These are phyloP conservation scores for Fusarium brachygibbosum DNA, from an alignment of 2,329 filamentous ascomycete genomes.

Conservation along the genomic window DNA sequence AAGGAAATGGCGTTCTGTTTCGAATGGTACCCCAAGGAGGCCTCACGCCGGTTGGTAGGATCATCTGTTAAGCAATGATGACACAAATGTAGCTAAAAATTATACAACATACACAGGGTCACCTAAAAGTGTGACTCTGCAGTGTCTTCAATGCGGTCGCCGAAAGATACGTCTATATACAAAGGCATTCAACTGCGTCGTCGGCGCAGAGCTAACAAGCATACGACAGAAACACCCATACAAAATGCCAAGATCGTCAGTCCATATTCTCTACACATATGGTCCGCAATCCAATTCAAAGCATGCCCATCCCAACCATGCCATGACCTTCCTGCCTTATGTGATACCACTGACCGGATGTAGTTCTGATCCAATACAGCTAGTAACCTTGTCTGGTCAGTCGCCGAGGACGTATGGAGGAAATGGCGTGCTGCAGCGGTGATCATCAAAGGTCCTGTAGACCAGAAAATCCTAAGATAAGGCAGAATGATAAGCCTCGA, in stretches of 20 bases:
- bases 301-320: slow-evolving; percentile 6
- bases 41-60: no score
- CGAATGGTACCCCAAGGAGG: no score
- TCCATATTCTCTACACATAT: neutral
- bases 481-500: slow-evolving; percentile 1
- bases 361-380: neutral
- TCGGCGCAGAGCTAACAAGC: neutral
- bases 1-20: no score
- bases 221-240: neutral
- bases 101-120: no score
- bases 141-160: neutral
- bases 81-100: no score
- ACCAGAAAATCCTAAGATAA: slow-evolving; percentile 10
- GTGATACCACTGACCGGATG: slow-evolving; percentile 2
- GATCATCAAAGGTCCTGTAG: slow-evolving; percentile 17
- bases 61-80: no score
- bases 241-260: neutral
- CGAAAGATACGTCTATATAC: neutral
- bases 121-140: no score
- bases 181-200: neutral
- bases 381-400: neutral
- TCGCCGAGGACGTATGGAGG: neutral
- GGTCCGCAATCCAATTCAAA: slow-evolving; percentile 11
- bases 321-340: slow-evolving; percentile 15
- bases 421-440: neutral